phyloP scores from a whole-genome alignment of 2,329 filamentous ascomycete genomes.

The Trichoderma aggressivum region DNA sequence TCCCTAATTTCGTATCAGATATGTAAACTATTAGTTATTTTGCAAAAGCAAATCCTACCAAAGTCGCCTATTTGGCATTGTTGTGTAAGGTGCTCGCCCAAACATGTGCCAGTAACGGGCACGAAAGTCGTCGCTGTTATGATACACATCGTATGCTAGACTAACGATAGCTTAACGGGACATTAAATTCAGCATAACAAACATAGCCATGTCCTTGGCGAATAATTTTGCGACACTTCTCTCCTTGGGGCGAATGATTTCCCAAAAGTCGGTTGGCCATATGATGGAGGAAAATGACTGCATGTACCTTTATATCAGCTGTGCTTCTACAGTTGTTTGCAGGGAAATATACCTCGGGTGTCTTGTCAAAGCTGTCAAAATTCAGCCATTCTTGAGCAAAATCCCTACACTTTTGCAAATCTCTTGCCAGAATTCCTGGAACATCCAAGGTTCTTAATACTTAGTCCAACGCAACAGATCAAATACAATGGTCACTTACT shows the following conservation, averaged over 20 bases:
- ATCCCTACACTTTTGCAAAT: background rate
- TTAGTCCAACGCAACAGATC: background rate
- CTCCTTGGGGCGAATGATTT: background rate
- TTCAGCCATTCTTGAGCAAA: background rate
- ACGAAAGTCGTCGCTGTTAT: background rate
- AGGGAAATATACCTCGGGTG: background rate
- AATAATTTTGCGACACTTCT: background rate
- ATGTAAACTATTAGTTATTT: background rate
- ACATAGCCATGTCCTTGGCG: background rate
- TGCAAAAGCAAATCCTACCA: background rate
- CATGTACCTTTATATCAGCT: background rate
- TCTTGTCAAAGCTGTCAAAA: background rate
- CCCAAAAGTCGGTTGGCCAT: background rate
- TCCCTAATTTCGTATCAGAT: background rate
- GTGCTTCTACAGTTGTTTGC: accelerated
- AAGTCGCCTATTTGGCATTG: background rate
- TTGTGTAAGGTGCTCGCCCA: background rate
- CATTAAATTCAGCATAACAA: background rate
- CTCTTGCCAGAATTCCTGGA: background rate
- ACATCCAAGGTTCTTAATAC: background rate
- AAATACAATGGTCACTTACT: background rate
- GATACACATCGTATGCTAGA: background rate
- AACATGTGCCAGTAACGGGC: background rate
- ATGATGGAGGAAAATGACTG: background rate
- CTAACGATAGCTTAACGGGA: background rate